phyloP scores from a whole-genome alignment of 371 early-diverging fungal genomes.

The Fennellomyces sp. region DNA sequence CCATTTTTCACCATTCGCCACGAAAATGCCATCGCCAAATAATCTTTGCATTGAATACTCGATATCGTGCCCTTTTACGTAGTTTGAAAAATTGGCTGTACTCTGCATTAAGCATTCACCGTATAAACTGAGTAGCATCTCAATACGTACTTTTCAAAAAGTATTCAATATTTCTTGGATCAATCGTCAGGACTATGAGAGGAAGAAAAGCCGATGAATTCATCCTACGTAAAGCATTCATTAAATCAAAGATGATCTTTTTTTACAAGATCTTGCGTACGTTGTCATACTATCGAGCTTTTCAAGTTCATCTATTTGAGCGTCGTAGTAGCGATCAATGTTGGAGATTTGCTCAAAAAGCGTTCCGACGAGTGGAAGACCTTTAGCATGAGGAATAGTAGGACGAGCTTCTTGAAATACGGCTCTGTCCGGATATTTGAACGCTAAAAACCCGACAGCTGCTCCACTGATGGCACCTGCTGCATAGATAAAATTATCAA shows the following conservation, averaged over 20 bases:
- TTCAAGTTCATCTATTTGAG: constrained; percentile 14
- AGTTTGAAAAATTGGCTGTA: constrained; percentile 51
- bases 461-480: constrained; percentile 9
- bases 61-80: constrained; percentile 42
- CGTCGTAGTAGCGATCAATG: constrained; percentile 22
- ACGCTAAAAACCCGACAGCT: constrained; percentile 18
- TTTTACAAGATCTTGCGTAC: no score
- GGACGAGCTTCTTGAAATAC: constrained; percentile 21
- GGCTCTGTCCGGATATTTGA: constrained; percentile 27
- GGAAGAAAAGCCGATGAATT: no score
- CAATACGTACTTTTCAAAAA: constrained; percentile 21
- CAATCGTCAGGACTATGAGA: no score
- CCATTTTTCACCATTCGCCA: constrained; percentile 64
- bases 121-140: no score
- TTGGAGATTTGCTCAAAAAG: constrained; percentile 13
- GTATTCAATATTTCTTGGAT: constrained; percentile 26
- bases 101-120: no score
- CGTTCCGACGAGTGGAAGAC: constrained; percentile 26
- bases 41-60: constrained; percentile 13
- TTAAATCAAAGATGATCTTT: no score
- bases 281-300: constrained; percentile 11
- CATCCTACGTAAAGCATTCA: no score
- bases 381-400: constrained; percentile 17
- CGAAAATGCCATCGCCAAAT: constrained; percentile 70
- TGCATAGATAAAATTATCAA: no score